Evolutionary conservation across 176 grass and related monocot genomes (phyloP).

Genomic region (bread wheat (Triticum aestivum)): DNA sequence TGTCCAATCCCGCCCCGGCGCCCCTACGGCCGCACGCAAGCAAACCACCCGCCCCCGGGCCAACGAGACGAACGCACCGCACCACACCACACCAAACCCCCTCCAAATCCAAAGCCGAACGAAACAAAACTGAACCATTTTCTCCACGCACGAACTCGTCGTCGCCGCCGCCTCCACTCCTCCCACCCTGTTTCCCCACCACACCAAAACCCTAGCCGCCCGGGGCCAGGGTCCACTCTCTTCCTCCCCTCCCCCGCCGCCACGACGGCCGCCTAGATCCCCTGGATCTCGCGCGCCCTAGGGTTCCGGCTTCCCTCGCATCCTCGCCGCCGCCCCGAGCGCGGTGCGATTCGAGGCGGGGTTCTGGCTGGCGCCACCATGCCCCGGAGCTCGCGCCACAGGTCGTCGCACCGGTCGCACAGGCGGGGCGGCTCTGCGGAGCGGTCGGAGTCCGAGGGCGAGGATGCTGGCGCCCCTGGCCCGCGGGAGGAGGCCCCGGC

Average conservation of each 20-base stretch:
- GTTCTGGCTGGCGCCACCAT: conserved; percentile 48
- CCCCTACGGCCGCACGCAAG: conserved; percentile 11
- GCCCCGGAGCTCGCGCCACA: conserved; percentile 87
- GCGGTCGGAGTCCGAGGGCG: conserved; percentile 78
- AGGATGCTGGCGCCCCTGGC: conserved; percentile 41
- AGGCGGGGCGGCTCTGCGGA: conserved; percentile 68
- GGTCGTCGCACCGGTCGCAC: conserved; percentile 89
- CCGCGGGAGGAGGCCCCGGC: conserved; percentile 45
- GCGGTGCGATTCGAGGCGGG: conserved; percentile 33
- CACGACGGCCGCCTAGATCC: conserved; percentile 31
- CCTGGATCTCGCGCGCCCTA: conserved; percentile 31
- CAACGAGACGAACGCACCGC: conserved; percentile 6
- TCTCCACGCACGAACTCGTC: conserved; percentile 56
- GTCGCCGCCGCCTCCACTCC: conserved; percentile 40
- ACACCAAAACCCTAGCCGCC: conserved; percentile 53
- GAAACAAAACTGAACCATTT: conserved; percentile 34
- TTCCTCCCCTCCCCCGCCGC: not conserved
- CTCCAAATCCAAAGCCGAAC: conserved; percentile 31
- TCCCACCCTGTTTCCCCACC: not conserved
- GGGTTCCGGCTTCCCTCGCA: conserved; percentile 16
- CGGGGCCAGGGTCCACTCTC: not conserved
- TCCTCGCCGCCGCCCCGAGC: conserved; percentile 21
- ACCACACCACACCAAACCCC: conserved; percentile 12
- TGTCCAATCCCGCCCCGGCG: conserved; percentile 23
- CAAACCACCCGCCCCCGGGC: conserved; percentile 3